Base-by-base conservation (phyloP, 2,329 filamentous ascomycete genomes). In the Lasiodiplodia sp. region DNA sequence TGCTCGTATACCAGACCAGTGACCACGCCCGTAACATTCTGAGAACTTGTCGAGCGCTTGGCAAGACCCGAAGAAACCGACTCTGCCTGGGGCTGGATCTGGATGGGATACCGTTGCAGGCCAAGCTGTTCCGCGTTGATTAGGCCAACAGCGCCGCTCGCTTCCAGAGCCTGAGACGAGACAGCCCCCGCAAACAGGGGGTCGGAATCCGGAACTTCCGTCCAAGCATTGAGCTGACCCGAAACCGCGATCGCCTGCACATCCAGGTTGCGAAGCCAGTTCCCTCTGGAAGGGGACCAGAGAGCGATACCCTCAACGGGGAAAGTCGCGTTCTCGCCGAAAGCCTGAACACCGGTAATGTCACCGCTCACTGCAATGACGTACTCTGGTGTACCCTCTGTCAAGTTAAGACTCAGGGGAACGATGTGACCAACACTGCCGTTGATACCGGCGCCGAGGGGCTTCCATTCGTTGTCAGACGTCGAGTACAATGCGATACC, bases 381-480 rank as follows among this genome's bases (percentile, higher is more conserved):
- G 14, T 87, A 86, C 77, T 97, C 93, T 0, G 89, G 86, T 21
- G 85, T 84, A 47, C 87, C 86, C 23, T 82, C 82, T 0, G 91
- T 94, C 37, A 96, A 81, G 77, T 97, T 98, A 76, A 98, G 83
- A 16, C 86, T 86, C 74, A 98, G 85, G 0, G 92, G 88, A 21
- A 96, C 91, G 67, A 97, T 88, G 63, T 87, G 86, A 64, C 85
- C 83, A 18, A 98, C 94, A 7, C 84, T 84, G 23, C 94, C 96
- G 75, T 97, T 88, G 38, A 99, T 90, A 69, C 96, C 96, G 40
- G 90, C 91, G 52, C 96, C 96, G 7, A 99, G 85, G 1, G 95
- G 80, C 58, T 82, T 84, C 96, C 95, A 99, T 34, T 85, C 79
- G 71, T 92, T 88, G 69, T 86, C 86, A 18, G 85, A 80, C 4